Percentiles rank a stretch among this genome's conserved stretches.
Conservation (phyloP, 1,284 basidiomycete genomes). For the Apiotrichum akiyoshidainum region DNA sequence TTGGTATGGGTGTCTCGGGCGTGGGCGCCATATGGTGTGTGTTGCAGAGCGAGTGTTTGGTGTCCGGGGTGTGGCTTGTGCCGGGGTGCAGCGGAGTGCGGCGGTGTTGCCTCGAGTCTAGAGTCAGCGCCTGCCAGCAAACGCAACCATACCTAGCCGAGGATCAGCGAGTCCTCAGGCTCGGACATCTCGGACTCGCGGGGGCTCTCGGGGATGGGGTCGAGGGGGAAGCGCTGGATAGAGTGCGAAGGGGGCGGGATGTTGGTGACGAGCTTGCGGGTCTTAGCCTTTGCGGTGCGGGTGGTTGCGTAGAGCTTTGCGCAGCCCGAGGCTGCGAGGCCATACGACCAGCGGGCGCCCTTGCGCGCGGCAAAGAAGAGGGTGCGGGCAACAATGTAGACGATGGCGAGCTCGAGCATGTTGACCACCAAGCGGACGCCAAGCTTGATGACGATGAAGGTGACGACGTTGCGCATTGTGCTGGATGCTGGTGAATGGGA, state of each 20-base stretch:
- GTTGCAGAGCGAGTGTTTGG: too few relatives aligned
- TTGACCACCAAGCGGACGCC: not conserved
- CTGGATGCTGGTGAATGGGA: too few relatives aligned
- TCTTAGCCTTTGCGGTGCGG: not conserved
- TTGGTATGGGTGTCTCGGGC: too few relatives aligned
- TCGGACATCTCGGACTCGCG: not conserved
- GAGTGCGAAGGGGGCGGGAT: not conserved
- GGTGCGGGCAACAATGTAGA: not conserved
- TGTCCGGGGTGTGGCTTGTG: too few relatives aligned
- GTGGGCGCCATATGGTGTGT: too few relatives aligned
- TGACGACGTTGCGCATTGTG: constrained; percentile 1
- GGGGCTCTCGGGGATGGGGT: not conserved
- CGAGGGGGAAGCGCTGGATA: not conserved
- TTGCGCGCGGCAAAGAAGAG: not conserved
- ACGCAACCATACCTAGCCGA: too few relatives aligned
- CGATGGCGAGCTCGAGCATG: not conserved
- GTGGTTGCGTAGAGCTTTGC: not conserved
- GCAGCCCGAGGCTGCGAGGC: not conserved
- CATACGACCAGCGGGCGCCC: not conserved
- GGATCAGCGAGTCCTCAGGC: not conserved
- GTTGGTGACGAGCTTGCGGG: not conserved
- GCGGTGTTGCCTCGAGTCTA: too few relatives aligned
- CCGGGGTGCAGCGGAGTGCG: too few relatives aligned
- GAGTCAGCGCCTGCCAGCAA: too few relatives aligned
- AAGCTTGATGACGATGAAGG: not conserved